These are phyloP conservation scores for Rhynchosporium secalis DNA, from an alignment of 2,329 filamentous ascomycete genomes.

Conservation along the genomic window DNA sequence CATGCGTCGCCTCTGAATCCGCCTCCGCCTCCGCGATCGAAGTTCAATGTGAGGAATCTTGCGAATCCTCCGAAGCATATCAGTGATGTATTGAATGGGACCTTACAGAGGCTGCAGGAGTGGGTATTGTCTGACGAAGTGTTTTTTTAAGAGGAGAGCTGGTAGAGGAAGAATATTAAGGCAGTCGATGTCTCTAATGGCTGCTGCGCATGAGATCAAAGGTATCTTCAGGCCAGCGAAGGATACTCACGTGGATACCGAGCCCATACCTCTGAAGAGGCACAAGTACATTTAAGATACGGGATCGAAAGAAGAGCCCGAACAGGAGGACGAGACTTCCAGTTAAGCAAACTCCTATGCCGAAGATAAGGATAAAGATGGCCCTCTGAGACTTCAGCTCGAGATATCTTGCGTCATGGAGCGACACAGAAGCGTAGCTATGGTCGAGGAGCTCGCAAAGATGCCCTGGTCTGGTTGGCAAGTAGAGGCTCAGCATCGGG, in stretches of 20 bases:
- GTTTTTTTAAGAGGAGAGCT: constrained; percentile 22
- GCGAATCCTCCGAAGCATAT: constrained; percentile 30
- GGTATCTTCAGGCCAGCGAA: constrained; percentile 4
- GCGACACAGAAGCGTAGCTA: constrained; percentile 30
- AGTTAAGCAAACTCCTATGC: constrained; percentile 2
- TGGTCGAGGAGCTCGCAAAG: constrained; percentile 26
- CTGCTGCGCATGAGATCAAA: constrained; percentile 11
- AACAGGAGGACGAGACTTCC: neutral
- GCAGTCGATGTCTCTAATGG: constrained; percentile 7
- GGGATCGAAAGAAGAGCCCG: neutral
- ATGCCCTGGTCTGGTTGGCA: constrained; percentile 29
- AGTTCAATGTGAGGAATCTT: constrained; percentile 27
- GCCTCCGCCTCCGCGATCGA: constrained; percentile 17
- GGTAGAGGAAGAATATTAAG: constrained; percentile 22
- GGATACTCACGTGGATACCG: neutral
- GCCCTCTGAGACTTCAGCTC: constrained; percentile 14
- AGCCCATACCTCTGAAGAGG: neutral
- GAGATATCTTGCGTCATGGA: constrained; percentile 29
- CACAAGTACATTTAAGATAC: neutral
- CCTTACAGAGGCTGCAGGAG: constrained; percentile 24
- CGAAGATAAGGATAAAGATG: constrained; percentile 5
- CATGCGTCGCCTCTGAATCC: constrained; percentile 27
- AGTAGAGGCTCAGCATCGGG: constrained; percentile 24
- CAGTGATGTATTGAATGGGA: constrained; percentile 26
- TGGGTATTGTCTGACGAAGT: constrained; percentile 23